phyloP scores from a whole-genome alignment of 2,329 filamentous ascomycete species.

The Capronia coronata region DNA sequence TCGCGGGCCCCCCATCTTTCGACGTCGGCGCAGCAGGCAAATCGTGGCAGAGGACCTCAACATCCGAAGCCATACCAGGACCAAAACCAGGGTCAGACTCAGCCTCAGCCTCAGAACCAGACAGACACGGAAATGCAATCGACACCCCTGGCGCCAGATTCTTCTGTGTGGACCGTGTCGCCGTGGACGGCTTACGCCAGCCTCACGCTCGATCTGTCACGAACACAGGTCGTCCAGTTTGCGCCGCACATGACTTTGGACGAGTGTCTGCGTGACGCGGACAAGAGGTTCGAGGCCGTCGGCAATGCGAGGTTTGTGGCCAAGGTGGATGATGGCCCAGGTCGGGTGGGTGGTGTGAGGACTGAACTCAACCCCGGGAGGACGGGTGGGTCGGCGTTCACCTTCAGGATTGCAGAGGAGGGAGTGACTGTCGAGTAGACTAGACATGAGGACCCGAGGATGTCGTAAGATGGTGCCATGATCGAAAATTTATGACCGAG shows the following conservation, averaged over 20 bases:
- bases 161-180: conserved; percentile 31
- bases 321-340: neutral
- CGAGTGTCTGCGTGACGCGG: conserved; percentile 34
- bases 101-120: neutral
- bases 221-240: conserved; percentile 35
- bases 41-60: too few species aligned
- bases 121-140: neutral
- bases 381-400: conserved; percentile 2
- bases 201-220: conserved; percentile 35
- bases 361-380: neutral
- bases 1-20: conserved; percentile 8
- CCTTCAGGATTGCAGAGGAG: conserved; percentile 6
- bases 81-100: neutral
- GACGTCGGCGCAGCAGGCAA: too few species aligned
- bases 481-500: too few species aligned
- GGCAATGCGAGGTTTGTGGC: conserved; percentile 9
- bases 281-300: conserved; percentile 35
- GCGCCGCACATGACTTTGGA: conserved; percentile 31
- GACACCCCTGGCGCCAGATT: neutral
- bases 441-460: too few species aligned
- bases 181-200: conserved; percentile 38
- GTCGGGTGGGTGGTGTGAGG: neutral
- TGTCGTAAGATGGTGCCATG: too few species aligned
- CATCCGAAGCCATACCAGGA: conserved; percentile 2
- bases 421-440: conserved; percentile 12